A percentile compares a stretch with the other conserved stretches of the same genome.
These are phyloP conservation scores for Blastomyces percursus DNA, from an alignment of 2,329 filamentous ascomycete species.

Conservation along the genomic window DNA sequence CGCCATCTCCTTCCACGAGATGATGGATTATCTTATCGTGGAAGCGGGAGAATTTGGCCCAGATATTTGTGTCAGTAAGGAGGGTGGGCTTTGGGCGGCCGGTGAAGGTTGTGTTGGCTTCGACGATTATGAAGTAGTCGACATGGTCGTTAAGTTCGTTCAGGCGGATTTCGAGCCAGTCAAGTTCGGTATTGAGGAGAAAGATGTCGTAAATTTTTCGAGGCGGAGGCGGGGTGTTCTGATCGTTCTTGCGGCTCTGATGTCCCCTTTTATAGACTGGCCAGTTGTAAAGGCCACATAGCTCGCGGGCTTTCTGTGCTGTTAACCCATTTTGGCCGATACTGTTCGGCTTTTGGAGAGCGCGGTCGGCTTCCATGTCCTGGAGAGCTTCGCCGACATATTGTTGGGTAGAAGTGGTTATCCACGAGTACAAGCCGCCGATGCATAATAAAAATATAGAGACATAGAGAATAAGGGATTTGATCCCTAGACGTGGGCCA, in stretches of 20 bases:
- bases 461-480: neutral
- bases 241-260: neutral
- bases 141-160: conserved; percentile 47
- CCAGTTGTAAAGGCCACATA: conserved; percentile 2
- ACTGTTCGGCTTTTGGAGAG: neutral
- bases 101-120: conserved; percentile 49
- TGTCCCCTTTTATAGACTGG: neutral
- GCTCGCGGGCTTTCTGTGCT: neutral
- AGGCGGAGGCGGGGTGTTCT: neutral
- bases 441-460: neutral
- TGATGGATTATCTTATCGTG: conserved; percentile 53
- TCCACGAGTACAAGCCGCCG: neutral
- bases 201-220: conserved; percentile 52
- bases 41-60: conserved; percentile 43
- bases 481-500: neutral
- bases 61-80: conserved; percentile 43
- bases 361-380: neutral
- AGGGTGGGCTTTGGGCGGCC: conserved; percentile 40
- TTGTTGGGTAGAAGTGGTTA: neutral
- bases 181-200: conserved; percentile 53
- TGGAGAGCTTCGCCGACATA: neutral
- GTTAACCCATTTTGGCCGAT: neutral
- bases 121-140: conserved; percentile 56
- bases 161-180: conserved; percentile 55
- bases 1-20: conserved; percentile 30